These are phyloP conservation scores for Selaginella tamariscina DNA, from an alignment of 75 land plant genomes.

Conservation along the genomic window DNA sequence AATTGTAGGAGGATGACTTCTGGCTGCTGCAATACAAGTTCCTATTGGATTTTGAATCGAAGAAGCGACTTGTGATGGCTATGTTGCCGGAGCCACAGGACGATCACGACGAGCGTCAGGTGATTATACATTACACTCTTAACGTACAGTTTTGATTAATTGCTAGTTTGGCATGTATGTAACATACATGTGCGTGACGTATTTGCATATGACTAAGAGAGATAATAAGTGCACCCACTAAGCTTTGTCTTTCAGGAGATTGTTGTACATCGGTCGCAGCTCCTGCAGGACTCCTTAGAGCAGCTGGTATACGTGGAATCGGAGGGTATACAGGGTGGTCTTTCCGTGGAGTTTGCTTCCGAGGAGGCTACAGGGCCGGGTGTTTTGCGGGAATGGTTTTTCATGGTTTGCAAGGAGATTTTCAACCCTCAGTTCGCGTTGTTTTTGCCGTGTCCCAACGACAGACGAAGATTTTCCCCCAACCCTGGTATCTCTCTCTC, in stretches of 20 bases:
- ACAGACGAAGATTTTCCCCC: conserved; percentile 73
- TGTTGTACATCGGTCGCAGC: conserved; percentile 50
- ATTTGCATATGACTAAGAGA: too few species aligned
- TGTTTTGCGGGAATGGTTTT: conserved; percentile 93
- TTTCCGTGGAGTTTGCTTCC: conserved; percentile 80
- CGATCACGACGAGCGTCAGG: conserved; percentile 52
- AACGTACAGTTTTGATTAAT: too few species aligned
- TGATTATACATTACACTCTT: too few species aligned
- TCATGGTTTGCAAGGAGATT: conserved; percentile 66
- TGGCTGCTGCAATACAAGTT: conserved; percentile 55
- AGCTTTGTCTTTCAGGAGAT: too few species aligned
- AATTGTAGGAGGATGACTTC: conserved; percentile 29
- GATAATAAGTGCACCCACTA: too few species aligned
- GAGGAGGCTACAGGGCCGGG: conserved; percentile 99
- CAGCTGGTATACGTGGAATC: conserved; percentile 42
- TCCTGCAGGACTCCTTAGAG: conserved; percentile 54
- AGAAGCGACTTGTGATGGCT: conserved; percentile 49
- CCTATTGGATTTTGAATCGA: conserved; percentile 42
- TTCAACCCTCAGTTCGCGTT: conserved; percentile 79
- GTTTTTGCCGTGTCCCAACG: conserved; percentile 70
- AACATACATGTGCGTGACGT: too few species aligned
- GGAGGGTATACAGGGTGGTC: conserved; percentile 45
- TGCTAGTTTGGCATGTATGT: too few species aligned
- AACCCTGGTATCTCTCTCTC: conserved; percentile 96
- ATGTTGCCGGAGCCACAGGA: conserved; percentile 64